Evolutionary conservation across 2,329 filamentous ascomycete genomes (phyloP).

Genomic region (Penicillium decumbens): DNA sequence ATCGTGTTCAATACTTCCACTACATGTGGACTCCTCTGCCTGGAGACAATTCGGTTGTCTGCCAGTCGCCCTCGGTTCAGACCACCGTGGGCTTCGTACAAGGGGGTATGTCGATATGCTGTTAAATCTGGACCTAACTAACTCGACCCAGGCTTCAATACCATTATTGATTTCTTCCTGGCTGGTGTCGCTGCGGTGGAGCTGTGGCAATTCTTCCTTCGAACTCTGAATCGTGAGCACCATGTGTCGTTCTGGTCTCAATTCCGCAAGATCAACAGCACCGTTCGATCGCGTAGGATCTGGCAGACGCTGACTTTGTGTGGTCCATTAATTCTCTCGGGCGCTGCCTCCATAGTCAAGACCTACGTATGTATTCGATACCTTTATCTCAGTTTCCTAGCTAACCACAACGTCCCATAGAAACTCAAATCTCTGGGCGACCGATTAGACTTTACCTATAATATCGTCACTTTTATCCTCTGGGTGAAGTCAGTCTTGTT

Average conservation of each 20-base stretch:
- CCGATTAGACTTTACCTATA: slow-evolving; percentile 34
- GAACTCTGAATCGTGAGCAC: slow-evolving; percentile 24
- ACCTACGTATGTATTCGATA: slow-evolving; percentile 26
- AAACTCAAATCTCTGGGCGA: slow-evolving; percentile 34
- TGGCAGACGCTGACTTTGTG: slow-evolving; percentile 36
- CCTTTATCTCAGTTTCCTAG: background rate
- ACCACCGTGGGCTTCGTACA: slow-evolving; percentile 36
- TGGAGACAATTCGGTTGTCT: slow-evolving; percentile 31
- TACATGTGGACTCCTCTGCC: slow-evolving; percentile 39
- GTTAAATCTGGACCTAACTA: background rate
- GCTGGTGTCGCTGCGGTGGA: slow-evolving; percentile 32
- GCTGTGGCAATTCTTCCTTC: slow-evolving; percentile 36
- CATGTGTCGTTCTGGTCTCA: slow-evolving; percentile 26
- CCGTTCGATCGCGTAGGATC: slow-evolving; percentile 29
- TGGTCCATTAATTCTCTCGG: slow-evolving; percentile 34
- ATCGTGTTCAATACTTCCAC: slow-evolving; percentile 34
- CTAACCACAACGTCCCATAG: slow-evolving; percentile 10
- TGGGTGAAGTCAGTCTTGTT: slow-evolving; percentile 35
- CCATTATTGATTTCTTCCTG: slow-evolving; percentile 33
- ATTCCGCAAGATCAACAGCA: slow-evolving; percentile 29
- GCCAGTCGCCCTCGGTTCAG: slow-evolving; percentile 33
- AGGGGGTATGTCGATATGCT: slow-evolving; percentile 22
- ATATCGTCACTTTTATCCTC: slow-evolving; percentile 34
- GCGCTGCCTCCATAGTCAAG: slow-evolving; percentile 36
- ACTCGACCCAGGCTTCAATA: slow-evolving; percentile 28